These are phyloP conservation scores for Phytopythium vexans DNA, from an alignment of 352 stramenopile species.

Conservation along the genomic window DNA sequence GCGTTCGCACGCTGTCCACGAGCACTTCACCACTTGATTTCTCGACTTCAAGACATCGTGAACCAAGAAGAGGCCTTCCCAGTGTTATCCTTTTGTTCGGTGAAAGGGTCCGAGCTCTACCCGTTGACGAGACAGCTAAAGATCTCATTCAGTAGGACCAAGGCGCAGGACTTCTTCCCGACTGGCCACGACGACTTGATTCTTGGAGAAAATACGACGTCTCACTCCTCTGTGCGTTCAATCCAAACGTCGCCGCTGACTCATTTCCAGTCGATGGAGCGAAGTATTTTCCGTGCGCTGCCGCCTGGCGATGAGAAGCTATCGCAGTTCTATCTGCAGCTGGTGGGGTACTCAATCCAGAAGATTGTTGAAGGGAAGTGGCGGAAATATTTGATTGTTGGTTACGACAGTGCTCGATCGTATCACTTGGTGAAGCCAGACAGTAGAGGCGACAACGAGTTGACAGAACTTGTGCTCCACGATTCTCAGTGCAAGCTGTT, in stretches of 20 bases:
- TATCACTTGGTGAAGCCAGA: constrained; percentile 62
- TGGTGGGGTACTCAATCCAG: constrained; percentile 70
- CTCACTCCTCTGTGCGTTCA: too few relatives aligned
- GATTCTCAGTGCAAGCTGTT: constrained; percentile 74
- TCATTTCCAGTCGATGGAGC: constrained; percentile 86
- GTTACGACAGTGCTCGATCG: constrained; percentile 53
- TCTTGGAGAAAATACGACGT: too few relatives aligned
- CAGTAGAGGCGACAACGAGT: constrained; percentile 31
- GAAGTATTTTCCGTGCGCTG: constrained; percentile 64
- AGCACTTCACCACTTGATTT: constrained; percentile 55
- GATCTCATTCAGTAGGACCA: constrained; percentile 33
- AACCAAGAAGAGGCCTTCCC: constrained; percentile 72
- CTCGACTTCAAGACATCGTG: constrained; percentile 65
- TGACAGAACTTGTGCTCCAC: constrained; percentile 68
- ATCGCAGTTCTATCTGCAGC: constrained; percentile 51
- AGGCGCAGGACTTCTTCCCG: not conserved
- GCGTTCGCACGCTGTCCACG: constrained; percentile 46
- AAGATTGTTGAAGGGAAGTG: constrained; percentile 81
- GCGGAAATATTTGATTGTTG: constrained; percentile 68
- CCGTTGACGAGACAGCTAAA: constrained; percentile 71
- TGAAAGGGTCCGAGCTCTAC: constrained; percentile 74
- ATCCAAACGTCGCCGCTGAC: constrained; percentile 77
- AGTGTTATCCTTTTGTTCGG: constrained; percentile 53
- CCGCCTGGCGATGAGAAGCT: constrained; percentile 49
- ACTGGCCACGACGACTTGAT: too few relatives aligned